A percentile compares a stretch with the other conserved stretches of the same genome.
These are phyloP conservation scores for Sphagnum tenellum DNA, from an alignment of 225 moss, liverwort and hornwort species.

Conservation along the genomic window DNA sequence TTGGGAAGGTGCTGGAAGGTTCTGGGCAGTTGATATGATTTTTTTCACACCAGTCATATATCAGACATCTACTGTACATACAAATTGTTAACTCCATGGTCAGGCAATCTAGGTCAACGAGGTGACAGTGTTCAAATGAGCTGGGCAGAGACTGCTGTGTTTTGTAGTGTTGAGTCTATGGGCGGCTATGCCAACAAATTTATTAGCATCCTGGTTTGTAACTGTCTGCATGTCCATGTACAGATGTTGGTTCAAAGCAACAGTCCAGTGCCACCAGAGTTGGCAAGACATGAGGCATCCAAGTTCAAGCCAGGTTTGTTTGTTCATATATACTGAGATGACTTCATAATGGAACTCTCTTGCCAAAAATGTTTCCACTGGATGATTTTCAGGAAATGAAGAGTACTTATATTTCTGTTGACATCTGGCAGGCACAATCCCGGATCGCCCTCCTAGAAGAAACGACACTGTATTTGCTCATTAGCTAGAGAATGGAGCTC, in stretches of 20 bases:
- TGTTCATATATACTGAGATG: too few relatives aligned
- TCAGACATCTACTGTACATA: too few relatives aligned
- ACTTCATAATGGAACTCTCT: too few relatives aligned
- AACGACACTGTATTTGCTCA: constrained; percentile 89
- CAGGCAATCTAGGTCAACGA: too few relatives aligned
- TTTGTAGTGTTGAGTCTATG: too few relatives aligned
- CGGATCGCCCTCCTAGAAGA: constrained; percentile 84
- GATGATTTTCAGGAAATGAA: not conserved
- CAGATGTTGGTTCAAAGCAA: constrained; percentile 99
- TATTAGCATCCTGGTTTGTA: not conserved
- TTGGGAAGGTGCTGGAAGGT: too few relatives aligned
- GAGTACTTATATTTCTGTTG: not conserved
- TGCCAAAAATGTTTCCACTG: too few relatives aligned
- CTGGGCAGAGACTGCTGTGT: not conserved
- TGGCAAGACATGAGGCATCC: constrained; percentile 88
- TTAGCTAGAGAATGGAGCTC: too few relatives aligned
- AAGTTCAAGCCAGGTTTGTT: constrained; percentile 91
- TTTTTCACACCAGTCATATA: too few relatives aligned
- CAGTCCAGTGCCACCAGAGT: constrained; percentile 90
- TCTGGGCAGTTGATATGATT: too few relatives aligned
- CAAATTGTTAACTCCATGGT: too few relatives aligned
- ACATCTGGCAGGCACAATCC: constrained; percentile 66
- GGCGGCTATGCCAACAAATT: not conserved
- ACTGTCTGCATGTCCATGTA: constrained; percentile 2
- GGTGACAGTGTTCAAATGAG: too few relatives aligned